phyloP scores from a whole-genome alignment of 768 basidiomycete genomes.

The Tylopilus subfusipes region DNA sequence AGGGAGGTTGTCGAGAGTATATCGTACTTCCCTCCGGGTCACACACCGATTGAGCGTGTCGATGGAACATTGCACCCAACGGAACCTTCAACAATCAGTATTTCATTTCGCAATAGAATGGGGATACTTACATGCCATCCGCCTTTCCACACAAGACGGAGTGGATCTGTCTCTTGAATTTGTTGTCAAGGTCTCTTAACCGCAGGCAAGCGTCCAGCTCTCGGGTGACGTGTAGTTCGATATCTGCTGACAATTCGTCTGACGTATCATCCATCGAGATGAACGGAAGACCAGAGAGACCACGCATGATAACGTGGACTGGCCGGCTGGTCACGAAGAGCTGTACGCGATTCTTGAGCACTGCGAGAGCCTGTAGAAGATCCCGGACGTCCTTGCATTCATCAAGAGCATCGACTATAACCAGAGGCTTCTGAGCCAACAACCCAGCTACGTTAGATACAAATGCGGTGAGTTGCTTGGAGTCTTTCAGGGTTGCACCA shows the following conservation, averaged over 20 bases:
- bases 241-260: background rate
- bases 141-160: background rate
- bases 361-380: background rate
- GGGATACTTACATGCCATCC: background rate
- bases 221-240: background rate
- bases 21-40: background rate
- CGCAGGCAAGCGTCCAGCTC: background rate
- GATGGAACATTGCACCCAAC: background rate
- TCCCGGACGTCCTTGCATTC: background rate
- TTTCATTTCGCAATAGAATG: background rate
- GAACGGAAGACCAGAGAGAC: background rate
- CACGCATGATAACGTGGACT: background rate
- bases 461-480: background rate
- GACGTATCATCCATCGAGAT: background rate
- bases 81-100: background rate
- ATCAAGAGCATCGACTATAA: conserved; percentile 6
- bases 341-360: background rate
- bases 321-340: conserved; percentile 4
- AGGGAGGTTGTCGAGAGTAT: background rate
- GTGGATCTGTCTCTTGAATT: background rate
- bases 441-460: background rate
- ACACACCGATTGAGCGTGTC: background rate
- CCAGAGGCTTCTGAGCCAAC: background rate
- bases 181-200: background rate
- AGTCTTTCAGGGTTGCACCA: background rate